These are phyloP conservation scores for Coelastrella sp. DNA, from an alignment of 139 green algal genomes.

Conservation along the genomic window DNA sequence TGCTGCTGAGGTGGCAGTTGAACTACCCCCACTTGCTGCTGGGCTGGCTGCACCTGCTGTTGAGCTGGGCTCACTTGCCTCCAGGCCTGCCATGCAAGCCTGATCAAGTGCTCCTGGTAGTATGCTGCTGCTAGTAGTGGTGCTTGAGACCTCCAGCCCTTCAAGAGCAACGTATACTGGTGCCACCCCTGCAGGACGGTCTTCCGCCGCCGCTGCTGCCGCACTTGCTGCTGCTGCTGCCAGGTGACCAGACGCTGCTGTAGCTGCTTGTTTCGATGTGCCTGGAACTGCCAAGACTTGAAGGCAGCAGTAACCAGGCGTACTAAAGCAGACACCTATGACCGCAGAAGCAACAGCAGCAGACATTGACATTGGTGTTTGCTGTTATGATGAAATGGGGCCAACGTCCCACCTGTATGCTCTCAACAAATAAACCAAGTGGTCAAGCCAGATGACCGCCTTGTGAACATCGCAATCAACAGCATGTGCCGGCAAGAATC, in stretches of 20 bases:
- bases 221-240: not conserved
- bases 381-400: too few relatives aligned
- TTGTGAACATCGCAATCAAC: too few relatives aligned
- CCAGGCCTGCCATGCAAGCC: not conserved
- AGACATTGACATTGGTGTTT: not conserved
- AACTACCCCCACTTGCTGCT: too few relatives aligned
- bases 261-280: not conserved
- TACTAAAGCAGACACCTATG: conserved; percentile 3
- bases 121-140: conserved; percentile 38
- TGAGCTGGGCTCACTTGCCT: not conserved
- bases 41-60: conserved; percentile 8
- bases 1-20: too few relatives aligned
- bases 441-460: not conserved
- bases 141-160: conserved; percentile 10
- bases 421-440: too few relatives aligned
- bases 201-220: conserved; percentile 4
- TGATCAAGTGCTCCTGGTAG: conserved; percentile 25
- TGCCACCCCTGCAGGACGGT: not conserved
- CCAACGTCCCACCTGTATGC: too few relatives aligned
- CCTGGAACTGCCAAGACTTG: not conserved
- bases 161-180: not conserved
- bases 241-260: not conserved
- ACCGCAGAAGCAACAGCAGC: not conserved
- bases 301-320: conserved; percentile 7
- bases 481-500: too few relatives aligned